Evolutionary conservation across 1,284 basidiomycete genomes (phyloP), one percentile per base, ranked within the genome.

Genomic region (Austroboletus sp.): DNA sequence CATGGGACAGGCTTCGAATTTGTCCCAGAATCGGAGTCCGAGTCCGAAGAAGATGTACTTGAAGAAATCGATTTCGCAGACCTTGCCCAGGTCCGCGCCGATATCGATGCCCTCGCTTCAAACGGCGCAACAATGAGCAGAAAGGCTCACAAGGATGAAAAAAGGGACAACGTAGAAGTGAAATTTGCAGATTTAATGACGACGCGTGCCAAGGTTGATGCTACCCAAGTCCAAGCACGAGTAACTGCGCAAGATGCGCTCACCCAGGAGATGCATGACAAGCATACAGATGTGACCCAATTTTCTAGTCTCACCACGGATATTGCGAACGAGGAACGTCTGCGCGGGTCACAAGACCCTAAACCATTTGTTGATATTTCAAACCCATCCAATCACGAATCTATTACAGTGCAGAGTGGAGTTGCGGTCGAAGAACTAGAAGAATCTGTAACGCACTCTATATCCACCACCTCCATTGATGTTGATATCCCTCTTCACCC

Each of bases 1-100:
- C 74, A 72, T 44, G 70, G 65, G 10, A 52, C 45, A 54, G 48
- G 42, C 56, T 11, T 57, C 4, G 31, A 11, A 23, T 13, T 6
- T 9, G 19, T 23, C 11, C 12, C 11, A 9, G 19, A 23, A 17
- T 58, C 49, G 3, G 54, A 52, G 23, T 51, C 52, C 9, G 42
- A 38, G 13, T 47, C 53, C n/a, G 56, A 63, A 7, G 57, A 61
- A 27, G 46, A 55, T 9, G 63, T 61, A 7, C 58, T 84, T 3
- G 75, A 79, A 61, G 82, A 82, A 58, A 70, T 84, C 13, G 78
- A 86, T 55, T 86, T 84, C 51, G 68, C 71, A 16, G 80, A 85
- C 40, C 56, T 82, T 32, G 74, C 64, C 1, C 69, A 66, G 47
- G 49, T 83, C 4, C 66, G 70, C 32, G 46, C 38, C 47, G 59